Base-by-base conservation (phyloP, 2,329 filamentous ascomycete genomes). In the Arthrobotrys megalospora region DNA sequence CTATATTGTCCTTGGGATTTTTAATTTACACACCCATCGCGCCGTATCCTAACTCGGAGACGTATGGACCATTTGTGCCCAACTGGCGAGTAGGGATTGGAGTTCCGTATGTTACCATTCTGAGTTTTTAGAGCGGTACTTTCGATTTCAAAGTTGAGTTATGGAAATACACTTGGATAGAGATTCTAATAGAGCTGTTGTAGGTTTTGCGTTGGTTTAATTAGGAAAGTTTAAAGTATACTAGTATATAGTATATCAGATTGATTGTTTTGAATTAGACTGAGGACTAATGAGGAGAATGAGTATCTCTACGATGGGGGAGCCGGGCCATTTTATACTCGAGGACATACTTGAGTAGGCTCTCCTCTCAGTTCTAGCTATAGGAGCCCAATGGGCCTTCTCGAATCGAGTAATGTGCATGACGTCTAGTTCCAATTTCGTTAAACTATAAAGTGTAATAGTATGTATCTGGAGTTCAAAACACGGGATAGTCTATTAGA, bases 21-120 rank as follows among this genome's bases (percentile, higher is more conserved):
- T 45, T 43, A 50, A 16, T 38, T 14, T 36, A 68, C 73, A 38
- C n/a, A 73, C 76, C 78, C 82, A 84, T 83, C 11, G 81, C 73
- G 1, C 83, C 83, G 38, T 83, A 81, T 38, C 83, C 83, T 6
- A 83, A n/a, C 10, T 81, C 78, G 19, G 81, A 62, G 3, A 84
- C 81, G 7, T 76, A 38, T 7, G 83, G 83, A 6, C 82, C 83
- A 73, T 83, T 80, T 34, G 81, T 82, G 55, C 83, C 83, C 1
- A 84, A 79, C 14, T 71, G 66, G n/a, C 81, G 79, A 7, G 80
- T 81, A 32, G 82, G 80, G 12, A 84, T 63, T 76, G 78, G 48
- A 3, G 58, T 71, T 67, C 73, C 73, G 48, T 66, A 77, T 43
- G 66, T 77, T 16, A 77, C 73, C 73, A 77, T 77, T 50, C 16